Evolutionary conservation across 2,329 filamentous ascomycete genomes (phyloP).

Genomic region (Pyrenophora seminiperda): DNA sequence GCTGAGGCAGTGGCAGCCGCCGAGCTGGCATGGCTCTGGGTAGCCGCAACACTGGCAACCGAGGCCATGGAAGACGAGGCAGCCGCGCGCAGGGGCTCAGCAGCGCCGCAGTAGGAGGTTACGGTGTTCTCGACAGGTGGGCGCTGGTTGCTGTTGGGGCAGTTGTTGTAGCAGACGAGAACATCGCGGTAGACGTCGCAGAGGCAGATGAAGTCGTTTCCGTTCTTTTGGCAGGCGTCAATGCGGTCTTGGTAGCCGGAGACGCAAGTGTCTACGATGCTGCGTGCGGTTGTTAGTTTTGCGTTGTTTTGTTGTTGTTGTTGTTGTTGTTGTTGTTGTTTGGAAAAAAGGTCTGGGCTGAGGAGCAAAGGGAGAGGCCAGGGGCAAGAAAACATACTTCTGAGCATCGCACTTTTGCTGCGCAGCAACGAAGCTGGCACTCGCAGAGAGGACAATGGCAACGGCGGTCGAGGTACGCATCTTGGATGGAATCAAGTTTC

Average conservation of each 20-base stretch:
- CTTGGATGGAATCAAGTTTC: conserved; percentile 7
- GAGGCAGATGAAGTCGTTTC: conserved; percentile 62
- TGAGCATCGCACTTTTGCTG: conserved; percentile 47
- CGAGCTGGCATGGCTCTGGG: conserved; percentile 17
- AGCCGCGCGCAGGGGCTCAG: conserved; percentile 41
- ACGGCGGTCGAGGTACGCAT: conserved; percentile 43
- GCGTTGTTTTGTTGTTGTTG: not conserved
- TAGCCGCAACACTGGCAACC: conserved; percentile 28
- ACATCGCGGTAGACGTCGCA: conserved; percentile 62
- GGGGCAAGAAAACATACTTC: conserved; percentile 38
- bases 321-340: not conserved
- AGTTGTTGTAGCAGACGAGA: conserved; percentile 68
- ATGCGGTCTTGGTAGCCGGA: conserved; percentile 50
- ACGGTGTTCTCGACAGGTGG: conserved; percentile 44
- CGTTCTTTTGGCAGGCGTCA: conserved; percentile 46
- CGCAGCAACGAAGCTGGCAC: conserved; percentile 48
- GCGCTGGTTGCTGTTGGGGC: conserved; percentile 56
- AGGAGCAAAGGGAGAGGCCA: no score
- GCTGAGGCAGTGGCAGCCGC: conserved; percentile 4
- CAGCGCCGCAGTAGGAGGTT: conserved; percentile 50
- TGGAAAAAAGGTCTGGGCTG: no score
- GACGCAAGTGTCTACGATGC: conserved; percentile 59
- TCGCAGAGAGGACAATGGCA: conserved; percentile 37
- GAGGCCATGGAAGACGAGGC: conserved; percentile 23
- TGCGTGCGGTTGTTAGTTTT: conserved; percentile 25